Evolutionary conservation across 768 basidiomycete genomes (phyloP).

Genomic region (Wakefieldia striispora): DNA sequence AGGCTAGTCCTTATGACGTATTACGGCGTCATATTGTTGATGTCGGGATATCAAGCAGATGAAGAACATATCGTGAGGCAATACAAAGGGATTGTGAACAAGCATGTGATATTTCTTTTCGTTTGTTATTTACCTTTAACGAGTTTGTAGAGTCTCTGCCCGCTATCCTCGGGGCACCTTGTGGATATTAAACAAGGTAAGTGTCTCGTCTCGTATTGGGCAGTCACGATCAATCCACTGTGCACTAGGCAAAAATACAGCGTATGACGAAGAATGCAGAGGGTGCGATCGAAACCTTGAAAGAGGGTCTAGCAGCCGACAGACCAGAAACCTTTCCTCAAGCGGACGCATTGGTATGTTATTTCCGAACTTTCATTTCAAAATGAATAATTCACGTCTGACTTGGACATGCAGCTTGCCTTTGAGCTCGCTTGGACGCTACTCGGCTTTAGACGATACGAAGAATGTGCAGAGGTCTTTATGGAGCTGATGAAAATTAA

Average conservation of each 20-base stretch:
- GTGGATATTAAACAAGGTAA: conserved; percentile 71
- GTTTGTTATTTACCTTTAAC: background rate
- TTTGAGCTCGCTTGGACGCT: conserved; percentile 82
- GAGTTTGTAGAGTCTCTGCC: conserved; percentile 42
- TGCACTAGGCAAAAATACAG: conserved; percentile 61
- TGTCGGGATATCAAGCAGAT: conserved; percentile 76
- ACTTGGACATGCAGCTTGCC: conserved; percentile 45
- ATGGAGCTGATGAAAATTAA: conserved; percentile 64
- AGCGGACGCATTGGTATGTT: conserved; percentile 63
- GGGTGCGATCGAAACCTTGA: conserved; percentile 63
- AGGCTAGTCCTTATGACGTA: conserved; percentile 83
- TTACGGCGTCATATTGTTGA: conserved; percentile 64
- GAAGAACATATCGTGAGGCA: conserved; percentile 60
- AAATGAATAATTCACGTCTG: background rate
- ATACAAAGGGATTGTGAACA: conserved; percentile 63
- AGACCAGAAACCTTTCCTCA: conserved; percentile 57
- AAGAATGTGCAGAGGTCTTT: conserved; percentile 67
- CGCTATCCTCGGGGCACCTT: conserved; percentile 66
- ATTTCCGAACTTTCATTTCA: background rate
- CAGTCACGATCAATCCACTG: background rate
- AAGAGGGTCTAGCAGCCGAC: conserved; percentile 54
- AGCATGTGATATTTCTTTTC: conserved; percentile 36
- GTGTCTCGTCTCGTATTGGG: conserved; percentile 1
- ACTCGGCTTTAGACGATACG: conserved; percentile 59
- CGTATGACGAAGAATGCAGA: conserved; percentile 68